Evolutionary conservation across 305 asterid genomes (phyloP).

Genomic region (Solanum hybrid): DNA sequence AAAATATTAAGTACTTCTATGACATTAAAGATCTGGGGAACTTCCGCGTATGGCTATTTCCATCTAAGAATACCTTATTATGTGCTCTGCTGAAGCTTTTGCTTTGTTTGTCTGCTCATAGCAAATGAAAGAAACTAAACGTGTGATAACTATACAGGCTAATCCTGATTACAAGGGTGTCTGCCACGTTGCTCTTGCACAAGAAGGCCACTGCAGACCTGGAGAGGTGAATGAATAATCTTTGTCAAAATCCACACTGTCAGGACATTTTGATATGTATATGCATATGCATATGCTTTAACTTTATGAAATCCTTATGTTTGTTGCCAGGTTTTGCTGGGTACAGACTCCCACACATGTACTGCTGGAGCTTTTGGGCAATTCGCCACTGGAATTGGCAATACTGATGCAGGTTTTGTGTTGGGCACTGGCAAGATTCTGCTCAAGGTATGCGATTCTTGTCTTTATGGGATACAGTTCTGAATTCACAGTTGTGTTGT

Average conservation of each 20-base stretch:
- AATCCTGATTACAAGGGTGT: slow-evolving; percentile 98
- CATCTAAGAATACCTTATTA: not conserved
- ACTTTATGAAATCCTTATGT: not conserved
- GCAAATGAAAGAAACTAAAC: not conserved
- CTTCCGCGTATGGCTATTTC: slow-evolving; percentile 46
- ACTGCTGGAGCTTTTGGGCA: slow-evolving; percentile 97
- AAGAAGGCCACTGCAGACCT: slow-evolving; percentile 98
- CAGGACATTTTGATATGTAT: not conserved
- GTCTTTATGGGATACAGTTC: not conserved
- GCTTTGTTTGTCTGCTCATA: not conserved
- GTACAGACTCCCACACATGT: slow-evolving; percentile 93
- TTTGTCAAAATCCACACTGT: not conserved
- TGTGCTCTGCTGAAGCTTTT: not conserved
- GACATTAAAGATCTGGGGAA: slow-evolving; percentile 86
- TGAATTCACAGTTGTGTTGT: not conserved
- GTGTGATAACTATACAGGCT: slow-evolving; percentile 40
- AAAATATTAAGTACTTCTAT: slow-evolving; percentile 83
- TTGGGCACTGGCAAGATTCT: slow-evolving; percentile 76
- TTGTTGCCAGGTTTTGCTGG: slow-evolving; percentile 58
- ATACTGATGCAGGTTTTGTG: slow-evolving; percentile 87
- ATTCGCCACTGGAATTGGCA: slow-evolving; percentile 90
- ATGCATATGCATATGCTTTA: not conserved
- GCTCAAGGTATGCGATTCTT: slow-evolving; percentile 48
- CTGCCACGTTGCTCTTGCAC: slow-evolving; percentile 95
- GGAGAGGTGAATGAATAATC: slow-evolving; percentile 58